Conservation (phyloP, 352 stramenopile genomes). For the Pythium vanterpoolii region DNA sequence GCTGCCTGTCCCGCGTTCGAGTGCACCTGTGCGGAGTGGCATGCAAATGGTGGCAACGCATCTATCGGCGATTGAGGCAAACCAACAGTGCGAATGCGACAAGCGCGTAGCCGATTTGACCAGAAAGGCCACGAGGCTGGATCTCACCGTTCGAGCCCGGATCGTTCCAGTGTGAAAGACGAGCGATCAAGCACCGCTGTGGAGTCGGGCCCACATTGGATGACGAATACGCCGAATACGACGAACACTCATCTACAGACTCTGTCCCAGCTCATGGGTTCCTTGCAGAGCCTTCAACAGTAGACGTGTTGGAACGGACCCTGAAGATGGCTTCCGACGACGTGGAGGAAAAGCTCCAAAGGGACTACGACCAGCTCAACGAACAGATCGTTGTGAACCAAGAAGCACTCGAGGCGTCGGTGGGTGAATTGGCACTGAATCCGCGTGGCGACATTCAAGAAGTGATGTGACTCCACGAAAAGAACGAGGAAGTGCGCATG, state of each 20-base stretch:
- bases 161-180: too few species aligned
- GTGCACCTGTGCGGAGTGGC: too few species aligned
- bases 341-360: constrained; percentile 5
- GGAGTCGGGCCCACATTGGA: neutral
- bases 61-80: too few species aligned
- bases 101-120: too few species aligned
- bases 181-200: neutral
- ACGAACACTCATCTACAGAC: neutral
- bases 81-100: too few species aligned
- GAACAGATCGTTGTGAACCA: constrained; percentile 27
- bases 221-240: constrained; percentile 9
- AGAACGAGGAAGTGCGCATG: constrained; percentile 37
- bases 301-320: neutral
- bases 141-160: too few species aligned
- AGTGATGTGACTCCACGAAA: constrained; percentile 30
- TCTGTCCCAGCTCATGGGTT: neutral
- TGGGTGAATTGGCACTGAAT: constrained; percentile 22
- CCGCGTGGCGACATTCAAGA: constrained; percentile 19
- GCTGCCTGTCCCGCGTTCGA: too few species aligned
- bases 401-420: constrained; percentile 30
- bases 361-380: constrained; percentile 13
- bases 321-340: neutral
- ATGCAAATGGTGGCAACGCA: too few species aligned
- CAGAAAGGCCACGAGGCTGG: too few species aligned
- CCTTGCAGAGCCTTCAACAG: neutral